phyloP scores from a whole-genome alignment of 202 grass and related monocot species.

The Eragrostis tef region DNA sequence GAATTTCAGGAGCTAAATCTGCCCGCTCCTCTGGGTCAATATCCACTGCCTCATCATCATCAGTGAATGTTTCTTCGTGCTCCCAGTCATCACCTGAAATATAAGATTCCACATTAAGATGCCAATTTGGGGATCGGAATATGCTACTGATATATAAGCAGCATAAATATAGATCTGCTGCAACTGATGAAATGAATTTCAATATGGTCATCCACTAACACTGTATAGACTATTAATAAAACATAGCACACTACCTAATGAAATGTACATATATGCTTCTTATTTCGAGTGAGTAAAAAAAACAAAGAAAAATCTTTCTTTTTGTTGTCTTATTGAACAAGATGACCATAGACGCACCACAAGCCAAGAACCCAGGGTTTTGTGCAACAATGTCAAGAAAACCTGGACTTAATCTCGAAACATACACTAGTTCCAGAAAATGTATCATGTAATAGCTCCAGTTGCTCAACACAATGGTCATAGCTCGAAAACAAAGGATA shows the following conservation, averaged over 20 bases:
- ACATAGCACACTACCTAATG: neutral
- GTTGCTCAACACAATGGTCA: constrained; percentile 11
- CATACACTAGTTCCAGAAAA: neutral
- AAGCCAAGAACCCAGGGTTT: neutral
- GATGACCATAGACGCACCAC: neutral
- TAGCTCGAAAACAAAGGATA: constrained; percentile 3
- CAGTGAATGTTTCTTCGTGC: constrained; percentile 97
- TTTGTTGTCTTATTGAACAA: neutral
- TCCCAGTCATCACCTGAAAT: constrained; percentile 97
- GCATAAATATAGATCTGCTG: constrained; percentile 18
- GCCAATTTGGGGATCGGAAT: constrained; percentile 24
- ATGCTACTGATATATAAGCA: constrained; percentile 20
- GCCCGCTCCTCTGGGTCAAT: constrained; percentile 88
- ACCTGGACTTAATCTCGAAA: neutral
- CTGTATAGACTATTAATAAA: neutral
- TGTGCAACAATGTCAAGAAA: neutral
- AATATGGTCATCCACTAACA: neutral
- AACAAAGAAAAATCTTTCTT: neutral
- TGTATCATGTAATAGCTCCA: neutral
- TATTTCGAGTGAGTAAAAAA: constrained; percentile 5
- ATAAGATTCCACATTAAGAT: constrained; percentile 35
- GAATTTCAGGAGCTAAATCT: constrained; percentile 98
- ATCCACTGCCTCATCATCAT: constrained; percentile 94
- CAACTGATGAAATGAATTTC: constrained; percentile 33
- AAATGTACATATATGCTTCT: constrained; percentile 19